Base-by-base conservation (phyloP, 2,329 filamentous ascomycete genomes). In the Hymenoscyphus repandus region DNA sequence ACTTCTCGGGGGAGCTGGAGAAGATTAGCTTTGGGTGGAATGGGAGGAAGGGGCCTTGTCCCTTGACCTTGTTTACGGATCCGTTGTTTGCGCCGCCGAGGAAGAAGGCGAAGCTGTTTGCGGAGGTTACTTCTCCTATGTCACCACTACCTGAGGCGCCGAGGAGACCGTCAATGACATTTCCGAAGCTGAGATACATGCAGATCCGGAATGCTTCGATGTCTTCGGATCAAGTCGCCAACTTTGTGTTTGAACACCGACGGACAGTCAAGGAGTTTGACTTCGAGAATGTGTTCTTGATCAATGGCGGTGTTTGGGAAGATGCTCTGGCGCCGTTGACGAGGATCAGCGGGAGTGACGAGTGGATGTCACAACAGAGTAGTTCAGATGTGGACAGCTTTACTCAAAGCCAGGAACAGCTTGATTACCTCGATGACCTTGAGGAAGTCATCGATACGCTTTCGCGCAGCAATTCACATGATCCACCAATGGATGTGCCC, bases 21-120 rank as follows among this genome's bases (percentile, higher is more conserved):
- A 83, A 83, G 66, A 76, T 95, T 50, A 77, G 78, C 50, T 95
- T 95, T 69, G 78, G 80, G 51, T 95, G 90, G 90, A 73, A 84
- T 55, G 86, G 87, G 36, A 71, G 71, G 40, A 83, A 83, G 64
- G 88, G 89, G 0, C 86, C 86, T 1, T 88, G 85, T 50, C 89
- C 89, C 1, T 68, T 93, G 17, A 82, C 83, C 0, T 74, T 91
- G n/a, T 63, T 59, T 45, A 59, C 50, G 10, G 86, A 91, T 61
- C 81, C 85, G 12, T 74, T 88, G n/a, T 83, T 86, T 62, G 74
- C 79, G 20, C 74, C 79, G 30, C 72, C 78, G 12, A 73, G 75
- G 42, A 69, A 69, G 50, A 70, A 70, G 39, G 74, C 71, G 64
- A 85, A 83, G 67, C 73, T 84, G 6, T 84, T 84, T 68, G 75